These are phyloP conservation scores for Fusarium sp. DNA, from an alignment of 2,329 filamentous ascomycete genomes.

Conservation along the genomic window DNA sequence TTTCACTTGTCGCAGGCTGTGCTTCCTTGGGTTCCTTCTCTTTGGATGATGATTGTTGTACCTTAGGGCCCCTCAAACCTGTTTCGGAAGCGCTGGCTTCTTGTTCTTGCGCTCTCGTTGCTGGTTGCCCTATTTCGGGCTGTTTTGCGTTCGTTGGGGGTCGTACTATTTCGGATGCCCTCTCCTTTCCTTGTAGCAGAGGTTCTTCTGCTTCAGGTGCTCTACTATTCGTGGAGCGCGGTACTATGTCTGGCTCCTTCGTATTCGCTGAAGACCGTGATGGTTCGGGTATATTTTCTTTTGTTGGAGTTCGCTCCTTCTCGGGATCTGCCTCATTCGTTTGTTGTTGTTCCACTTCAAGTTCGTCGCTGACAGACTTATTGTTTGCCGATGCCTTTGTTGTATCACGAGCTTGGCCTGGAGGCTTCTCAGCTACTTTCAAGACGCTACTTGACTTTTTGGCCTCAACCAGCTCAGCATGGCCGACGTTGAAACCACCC, in stretches of 20 bases:
- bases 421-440: neutral
- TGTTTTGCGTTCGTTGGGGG: neutral
- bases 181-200: neutral
- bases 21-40: neutral
- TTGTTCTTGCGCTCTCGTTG: neutral
- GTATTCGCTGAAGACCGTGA: neutral
- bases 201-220: neutral
- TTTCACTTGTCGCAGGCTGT: neutral
- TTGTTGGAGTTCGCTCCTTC: neutral
- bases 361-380: neutral
- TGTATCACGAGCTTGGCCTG: neutral
- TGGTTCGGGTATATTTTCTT: neutral
- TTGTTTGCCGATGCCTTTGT: neutral
- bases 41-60: neutral
- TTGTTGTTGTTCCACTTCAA: neutral
- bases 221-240: neutral
- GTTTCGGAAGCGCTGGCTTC: neutral
- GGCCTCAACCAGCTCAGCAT: neutral
- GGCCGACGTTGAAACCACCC: slow-evolving; percentile 23
- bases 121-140: neutral
- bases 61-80: neutral
- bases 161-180: neutral
- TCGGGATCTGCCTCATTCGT: neutral
- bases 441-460: neutral
- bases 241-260: neutral